These are phyloP conservation scores for Dioszegia aurantiaca DNA, from an alignment of 768 basidiomycete genomes.

Conservation along the genomic window DNA sequence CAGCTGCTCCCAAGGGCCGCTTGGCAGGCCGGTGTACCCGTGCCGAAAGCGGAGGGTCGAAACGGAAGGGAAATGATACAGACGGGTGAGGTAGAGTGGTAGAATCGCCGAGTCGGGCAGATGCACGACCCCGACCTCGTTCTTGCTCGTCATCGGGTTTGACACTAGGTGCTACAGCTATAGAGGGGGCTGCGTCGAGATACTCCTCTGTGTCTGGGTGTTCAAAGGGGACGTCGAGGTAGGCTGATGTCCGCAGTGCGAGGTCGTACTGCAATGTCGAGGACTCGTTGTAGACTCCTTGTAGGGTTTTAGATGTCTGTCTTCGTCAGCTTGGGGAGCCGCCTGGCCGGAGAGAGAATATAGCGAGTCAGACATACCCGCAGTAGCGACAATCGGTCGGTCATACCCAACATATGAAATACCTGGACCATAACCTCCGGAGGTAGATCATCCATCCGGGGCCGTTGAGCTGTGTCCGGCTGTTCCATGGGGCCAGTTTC, in stretches of 20 bases:
- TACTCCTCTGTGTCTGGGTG: background rate
- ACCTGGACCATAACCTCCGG: constrained; percentile 38
- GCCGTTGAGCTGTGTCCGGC: background rate
- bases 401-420: constrained; percentile 21
- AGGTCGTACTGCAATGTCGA: constrained; percentile 36
- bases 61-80: constrained; percentile 13
- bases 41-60: constrained; percentile 4
- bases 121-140: constrained; percentile 9
- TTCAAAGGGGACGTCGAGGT: constrained; percentile 34
- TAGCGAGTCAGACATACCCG: constrained; percentile 20
- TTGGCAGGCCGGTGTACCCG: constrained; percentile 2
- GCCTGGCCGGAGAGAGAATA: background rate
- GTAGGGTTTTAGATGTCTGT: constrained; percentile 9
- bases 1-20: constrained; percentile 18
- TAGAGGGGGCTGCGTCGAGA: background rate
- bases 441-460: constrained; percentile 19
- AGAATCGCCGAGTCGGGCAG: background rate
- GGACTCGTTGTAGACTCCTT: constrained; percentile 21
- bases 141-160: background rate
- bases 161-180: background rate
- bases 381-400: constrained; percentile 23
- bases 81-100: constrained; percentile 12
- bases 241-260: constrained; percentile 25
- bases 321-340: background rate
- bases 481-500: no score